These are phyloP conservation scores for Hypericum androsaemum DNA, from an alignment of 345 rosid genomes.

Conservation along the genomic window DNA sequence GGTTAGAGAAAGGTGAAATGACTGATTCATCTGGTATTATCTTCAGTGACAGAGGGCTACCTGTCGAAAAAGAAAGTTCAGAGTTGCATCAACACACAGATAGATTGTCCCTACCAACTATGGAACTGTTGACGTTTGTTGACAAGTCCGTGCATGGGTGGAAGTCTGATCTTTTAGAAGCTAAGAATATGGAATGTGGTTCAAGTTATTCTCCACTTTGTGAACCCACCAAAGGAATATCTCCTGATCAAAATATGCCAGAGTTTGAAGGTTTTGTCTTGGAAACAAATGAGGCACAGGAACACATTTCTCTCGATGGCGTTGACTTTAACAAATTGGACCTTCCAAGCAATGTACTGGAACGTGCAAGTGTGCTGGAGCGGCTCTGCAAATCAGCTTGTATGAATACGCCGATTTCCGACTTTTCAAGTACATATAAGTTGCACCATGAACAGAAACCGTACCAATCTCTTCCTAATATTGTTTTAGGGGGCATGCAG, in stretches of 20 bases:
- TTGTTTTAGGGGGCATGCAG: background rate
- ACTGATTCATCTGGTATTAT: slow-evolving; percentile 19
- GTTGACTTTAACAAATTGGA: background rate
- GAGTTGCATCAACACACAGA: too few relatives aligned
- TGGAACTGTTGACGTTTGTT: slow-evolving; percentile 19
- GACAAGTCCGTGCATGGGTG: slow-evolving; percentile 15
- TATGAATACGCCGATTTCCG: background rate
- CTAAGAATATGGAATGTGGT: background rate
- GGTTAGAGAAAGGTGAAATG: slow-evolving; percentile 29
- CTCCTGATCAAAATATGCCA: background rate
- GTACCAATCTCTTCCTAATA: background rate
- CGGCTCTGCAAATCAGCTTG: background rate
- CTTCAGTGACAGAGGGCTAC: slow-evolving; percentile 16
- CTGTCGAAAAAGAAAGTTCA: slow-evolving; percentile 7
- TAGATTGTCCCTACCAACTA: background rate
- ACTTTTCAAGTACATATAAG: background rate
- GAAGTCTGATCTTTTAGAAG: background rate
- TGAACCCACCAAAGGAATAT: background rate
- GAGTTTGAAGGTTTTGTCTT: background rate
- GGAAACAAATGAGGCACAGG: background rate
- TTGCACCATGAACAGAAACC: background rate
- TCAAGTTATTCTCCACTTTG: background rate
- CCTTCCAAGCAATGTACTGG: background rate
- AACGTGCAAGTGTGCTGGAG: slow-evolving; percentile 3
- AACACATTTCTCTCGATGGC: background rate